phyloP scores from a whole-genome alignment of 306 rosid species.

The Acacia confusa region DNA sequence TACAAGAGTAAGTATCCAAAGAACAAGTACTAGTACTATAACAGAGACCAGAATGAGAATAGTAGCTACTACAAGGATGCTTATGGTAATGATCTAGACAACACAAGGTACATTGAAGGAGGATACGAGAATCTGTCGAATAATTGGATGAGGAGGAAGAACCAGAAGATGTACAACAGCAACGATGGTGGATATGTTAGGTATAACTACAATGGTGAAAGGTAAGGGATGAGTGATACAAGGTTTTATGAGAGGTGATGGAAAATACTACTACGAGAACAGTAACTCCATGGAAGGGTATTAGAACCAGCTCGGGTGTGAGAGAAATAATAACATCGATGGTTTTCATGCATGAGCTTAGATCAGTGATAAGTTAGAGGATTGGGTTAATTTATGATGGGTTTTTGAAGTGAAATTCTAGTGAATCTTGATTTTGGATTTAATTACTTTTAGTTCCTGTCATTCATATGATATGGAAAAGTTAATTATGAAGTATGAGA shows the following conservation, averaged over 20 bases:
- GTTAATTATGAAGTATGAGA: constrained; percentile 20
- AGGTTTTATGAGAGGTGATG: constrained; percentile 67
- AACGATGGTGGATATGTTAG: not conserved
- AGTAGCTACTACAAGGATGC: constrained; percentile 33
- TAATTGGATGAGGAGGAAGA: not conserved
- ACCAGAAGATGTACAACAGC: not conserved
- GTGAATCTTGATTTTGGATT: constrained; percentile 27
- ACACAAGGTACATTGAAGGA: constrained; percentile 34
- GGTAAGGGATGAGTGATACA: constrained; percentile 90
- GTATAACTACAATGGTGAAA: constrained; percentile 37
- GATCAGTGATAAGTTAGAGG: constrained; percentile 2
- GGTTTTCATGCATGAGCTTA: constrained; percentile 54
- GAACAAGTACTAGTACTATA: constrained; percentile 34
- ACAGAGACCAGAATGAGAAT: constrained; percentile 39
- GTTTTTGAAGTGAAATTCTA: constrained; percentile 8
- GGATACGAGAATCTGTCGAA: not conserved
- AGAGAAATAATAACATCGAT: constrained; percentile 30
- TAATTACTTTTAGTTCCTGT: constrained; percentile 26
- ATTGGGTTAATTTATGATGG: constrained; percentile 18
- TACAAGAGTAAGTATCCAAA: constrained; percentile 28
- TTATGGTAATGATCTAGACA: constrained; percentile 28
- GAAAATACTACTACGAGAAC: constrained; percentile 52
- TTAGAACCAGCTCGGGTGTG: constrained; percentile 51
- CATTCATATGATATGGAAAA: constrained; percentile 26
- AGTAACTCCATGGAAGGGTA: constrained; percentile 55